Conservation (phyloP, 2,329 filamentous ascomycete species). For the Xylaria sp. region DNA sequence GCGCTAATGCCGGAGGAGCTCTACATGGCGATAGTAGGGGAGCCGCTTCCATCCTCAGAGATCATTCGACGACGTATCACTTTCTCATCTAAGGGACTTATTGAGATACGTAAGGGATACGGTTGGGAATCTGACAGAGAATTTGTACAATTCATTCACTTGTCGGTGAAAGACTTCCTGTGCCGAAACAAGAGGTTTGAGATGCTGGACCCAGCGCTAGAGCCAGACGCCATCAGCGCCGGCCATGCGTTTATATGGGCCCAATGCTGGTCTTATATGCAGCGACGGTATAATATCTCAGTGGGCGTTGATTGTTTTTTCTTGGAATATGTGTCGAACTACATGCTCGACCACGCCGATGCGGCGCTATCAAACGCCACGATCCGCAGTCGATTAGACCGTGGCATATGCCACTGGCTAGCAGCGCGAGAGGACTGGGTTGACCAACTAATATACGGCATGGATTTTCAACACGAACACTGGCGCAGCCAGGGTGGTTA, state of each 20-base stretch:
- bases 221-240: neutral
- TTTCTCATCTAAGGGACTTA: neutral
- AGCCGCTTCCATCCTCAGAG: neutral
- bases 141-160: slow-evolving; percentile 13
- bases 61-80: neutral
- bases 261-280: slow-evolving; percentile 2
- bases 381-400: neutral
- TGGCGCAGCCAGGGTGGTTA: neutral
- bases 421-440: neutral
- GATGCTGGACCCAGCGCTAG: neutral
- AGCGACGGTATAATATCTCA: neutral
- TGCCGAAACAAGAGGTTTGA: neutral
- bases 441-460: neutral
- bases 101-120: neutral
- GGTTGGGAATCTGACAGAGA: neutral
- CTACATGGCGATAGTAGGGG: neutral
- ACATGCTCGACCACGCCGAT: neutral
- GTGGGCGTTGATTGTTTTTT: neutral
- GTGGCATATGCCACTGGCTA: neutral
- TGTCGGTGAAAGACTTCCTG: slow-evolving; percentile 3
- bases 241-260: neutral
- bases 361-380: neutral
- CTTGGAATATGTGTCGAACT: neutral
- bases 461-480: neutral
- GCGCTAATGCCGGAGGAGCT: neutral